Conservation (phyloP, 495 filamentous ascomycete species). For the Lepidopterella palustris region DNA sequence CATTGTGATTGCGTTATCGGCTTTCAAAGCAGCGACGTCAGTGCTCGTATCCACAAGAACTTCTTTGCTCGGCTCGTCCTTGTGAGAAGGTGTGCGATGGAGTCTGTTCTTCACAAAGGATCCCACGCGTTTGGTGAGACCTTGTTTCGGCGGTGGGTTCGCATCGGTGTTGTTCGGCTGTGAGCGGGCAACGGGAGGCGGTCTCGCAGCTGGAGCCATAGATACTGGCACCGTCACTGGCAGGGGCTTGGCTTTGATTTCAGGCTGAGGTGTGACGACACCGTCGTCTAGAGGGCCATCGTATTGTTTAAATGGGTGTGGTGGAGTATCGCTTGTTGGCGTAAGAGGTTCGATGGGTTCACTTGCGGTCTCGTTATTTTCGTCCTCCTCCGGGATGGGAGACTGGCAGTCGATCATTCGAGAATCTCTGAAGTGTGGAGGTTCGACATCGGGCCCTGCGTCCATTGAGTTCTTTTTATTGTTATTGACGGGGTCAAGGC, state of each 20-base stretch:
- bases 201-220: not conserved
- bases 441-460: not conserved
- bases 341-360: slow-evolving; percentile 27
- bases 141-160: not conserved
- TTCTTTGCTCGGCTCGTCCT: slow-evolving; percentile 4
- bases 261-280: not conserved
- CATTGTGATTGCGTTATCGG: slow-evolving; percentile 18
- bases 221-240: no score
- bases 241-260: not conserved
- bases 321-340: slow-evolving; percentile 23
- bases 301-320: slow-evolving; percentile 22
- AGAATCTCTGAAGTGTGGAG: slow-evolving; percentile 14
- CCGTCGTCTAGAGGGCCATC: slow-evolving; percentile 5
- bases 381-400: slow-evolving; percentile 28
- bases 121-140: slow-evolving; percentile 16
- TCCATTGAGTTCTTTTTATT: slow-evolving; percentile 6
- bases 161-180: slow-evolving; percentile 7
- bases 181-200: slow-evolving; percentile 3
- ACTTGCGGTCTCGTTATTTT: slow-evolving; percentile 27
- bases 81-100: slow-evolving; percentile 16
- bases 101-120: slow-evolving; percentile 22
- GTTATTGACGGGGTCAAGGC: not conserved
- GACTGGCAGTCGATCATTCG: slow-evolving; percentile 16
- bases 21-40: slow-evolving; percentile 11
- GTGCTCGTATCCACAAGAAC: not conserved